A percentile compares a stretch with the other conserved stretches of the same genome.
These are phyloP conservation scores for Phaseolus lunatus DNA, from an alignment of 306 rosid species.

Conservation along the genomic window DNA sequence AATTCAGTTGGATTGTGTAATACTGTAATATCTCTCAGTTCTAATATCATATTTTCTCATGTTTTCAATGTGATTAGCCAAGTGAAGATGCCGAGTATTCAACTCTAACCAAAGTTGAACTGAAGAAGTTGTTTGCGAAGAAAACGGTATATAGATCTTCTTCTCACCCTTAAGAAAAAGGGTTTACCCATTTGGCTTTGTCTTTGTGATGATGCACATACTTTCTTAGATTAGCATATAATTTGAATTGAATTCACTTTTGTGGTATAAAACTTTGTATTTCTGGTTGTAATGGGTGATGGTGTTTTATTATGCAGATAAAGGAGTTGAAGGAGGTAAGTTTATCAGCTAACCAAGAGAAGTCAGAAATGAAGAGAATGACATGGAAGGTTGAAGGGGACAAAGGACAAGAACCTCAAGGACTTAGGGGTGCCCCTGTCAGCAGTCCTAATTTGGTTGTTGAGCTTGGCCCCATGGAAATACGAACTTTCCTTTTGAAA, in stretches of 20 bases:
- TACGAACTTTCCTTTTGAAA: constrained; percentile 69
- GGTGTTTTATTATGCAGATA: constrained; percentile 54
- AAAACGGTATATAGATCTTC: constrained; percentile 58
- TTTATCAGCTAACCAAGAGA: constrained; percentile 81
- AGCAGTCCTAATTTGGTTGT: constrained; percentile 52
- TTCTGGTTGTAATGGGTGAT: background rate
- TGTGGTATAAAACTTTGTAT: background rate
- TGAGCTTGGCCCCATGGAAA: constrained; percentile 93
- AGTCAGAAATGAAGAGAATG: constrained; percentile 66
- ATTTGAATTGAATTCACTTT: background rate
- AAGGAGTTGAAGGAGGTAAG: constrained; percentile 65
- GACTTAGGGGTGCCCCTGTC: constrained; percentile 60
- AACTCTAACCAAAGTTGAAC: constrained; percentile 66
- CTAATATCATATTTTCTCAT: constrained; percentile 29
- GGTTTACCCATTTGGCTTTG: background rate
- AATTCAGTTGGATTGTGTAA: constrained; percentile 21
- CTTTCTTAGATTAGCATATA: background rate
- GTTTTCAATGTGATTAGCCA: constrained; percentile 49
- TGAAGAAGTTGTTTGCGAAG: constrained; percentile 70
- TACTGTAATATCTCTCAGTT: background rate
- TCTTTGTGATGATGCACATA: constrained; percentile 9
- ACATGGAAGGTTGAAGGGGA: constrained; percentile 72
- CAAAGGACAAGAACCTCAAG: constrained; percentile 39
- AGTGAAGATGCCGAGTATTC: constrained; percentile 75
- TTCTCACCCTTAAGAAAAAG: background rate